Base-by-base conservation (phyloP, 495 filamentous ascomycete species). In the Aspergillus coremiiformis region DNA sequence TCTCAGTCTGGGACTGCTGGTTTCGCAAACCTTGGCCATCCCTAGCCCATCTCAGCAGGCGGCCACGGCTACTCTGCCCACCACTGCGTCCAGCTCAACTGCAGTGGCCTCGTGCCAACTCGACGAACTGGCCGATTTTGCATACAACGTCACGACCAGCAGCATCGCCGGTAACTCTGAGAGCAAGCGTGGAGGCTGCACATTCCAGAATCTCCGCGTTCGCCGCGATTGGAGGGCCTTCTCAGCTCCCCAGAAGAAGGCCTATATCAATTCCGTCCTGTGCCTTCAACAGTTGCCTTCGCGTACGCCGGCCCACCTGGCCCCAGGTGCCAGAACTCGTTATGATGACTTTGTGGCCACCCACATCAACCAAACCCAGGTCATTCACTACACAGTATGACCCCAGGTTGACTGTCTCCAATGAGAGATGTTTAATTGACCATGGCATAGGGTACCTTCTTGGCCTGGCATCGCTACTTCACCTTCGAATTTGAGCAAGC, bases 381-480 rank as follows among this genome's bases (percentile, higher is more conserved):
- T 55, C 2, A 85, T 87, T 49, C 86, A 89, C 59, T 78, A 70
- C 50, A 80, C 78, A 5, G 78, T 76, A 70, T 26, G 58, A 14
- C 29, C 6, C 32, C 32, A 35, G 5, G n/a, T 11, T n/a, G 39
- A 3, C 15, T 11, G 10, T 20, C 17, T 15, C 12, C 22, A 20
- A 11, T 21, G 14, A 22, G 11, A 35, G 29, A 33, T 32, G 22
- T 20, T 4, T 27, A 11, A 21, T 23, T 55, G 12, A 41, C 11
- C 1, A 24, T 21, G 10, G 35, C 5, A 17, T 51, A 68, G 71
- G 84, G 82, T 17, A 80, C 77, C 51, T 86, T 90, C 66, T 67
- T 87, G 26, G 65, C 78, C 1, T 89, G 85, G 83, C 86, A 90
- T 60, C 74, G 86, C 15, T 84, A 84, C 64, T 89, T 81, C 59